Evolutionary conservation across 1,139 yeast genomes (phyloP).

Genomic region (Yamadazyma atmosphaerica): DNA sequence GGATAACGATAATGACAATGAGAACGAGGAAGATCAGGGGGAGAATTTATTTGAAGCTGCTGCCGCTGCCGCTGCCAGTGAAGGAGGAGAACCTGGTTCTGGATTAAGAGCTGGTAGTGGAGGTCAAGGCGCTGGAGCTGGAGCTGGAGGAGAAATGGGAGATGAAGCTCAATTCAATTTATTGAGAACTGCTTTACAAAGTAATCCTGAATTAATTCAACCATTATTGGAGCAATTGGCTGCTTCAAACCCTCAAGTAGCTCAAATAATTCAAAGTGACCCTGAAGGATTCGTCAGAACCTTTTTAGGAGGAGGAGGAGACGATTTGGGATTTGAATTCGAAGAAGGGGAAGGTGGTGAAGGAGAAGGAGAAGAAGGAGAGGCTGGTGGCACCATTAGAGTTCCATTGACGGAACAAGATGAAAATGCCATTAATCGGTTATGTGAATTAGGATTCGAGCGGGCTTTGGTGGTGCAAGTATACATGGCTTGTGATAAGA

Average conservation of each 20-base stretch:
- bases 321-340: slow-evolving; percentile 43
- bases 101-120: slow-evolving; percentile 10
- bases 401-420: slow-evolving; percentile 79
- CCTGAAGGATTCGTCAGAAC: slow-evolving; percentile 84
- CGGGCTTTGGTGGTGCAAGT: slow-evolving; percentile 87
- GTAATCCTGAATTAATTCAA: slow-evolving; percentile 88
- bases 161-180: slow-evolving; percentile 60
- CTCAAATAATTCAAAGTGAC: slow-evolving; percentile 75
- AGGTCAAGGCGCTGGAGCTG: slow-evolving; percentile 18
- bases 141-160: slow-evolving; percentile 27
- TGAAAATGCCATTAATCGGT: slow-evolving; percentile 80
- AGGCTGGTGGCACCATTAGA: slow-evolving; percentile 46
- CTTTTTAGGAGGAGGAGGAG: slow-evolving; percentile 61
- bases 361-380: slow-evolving; percentile 29
- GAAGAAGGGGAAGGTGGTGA: slow-evolving; percentile 35
- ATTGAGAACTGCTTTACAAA: slow-evolving; percentile 75
- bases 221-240: slow-evolving; percentile 82
- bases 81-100: slow-evolving; percentile 27
- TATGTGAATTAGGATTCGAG: slow-evolving; percentile 92
- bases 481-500: slow-evolving; percentile 96
- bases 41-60: slow-evolving; percentile 69
- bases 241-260: slow-evolving; percentile 82
- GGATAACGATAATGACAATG: slow-evolving; percentile 19
- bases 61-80: slow-evolving; percentile 49
- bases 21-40: slow-evolving; percentile 30